A percentile compares a stretch with the other conserved stretches of the same genome.
phyloP scores from a whole-genome alignment of 106 monocot species.

The Phalaenopsis equestris region DNA sequence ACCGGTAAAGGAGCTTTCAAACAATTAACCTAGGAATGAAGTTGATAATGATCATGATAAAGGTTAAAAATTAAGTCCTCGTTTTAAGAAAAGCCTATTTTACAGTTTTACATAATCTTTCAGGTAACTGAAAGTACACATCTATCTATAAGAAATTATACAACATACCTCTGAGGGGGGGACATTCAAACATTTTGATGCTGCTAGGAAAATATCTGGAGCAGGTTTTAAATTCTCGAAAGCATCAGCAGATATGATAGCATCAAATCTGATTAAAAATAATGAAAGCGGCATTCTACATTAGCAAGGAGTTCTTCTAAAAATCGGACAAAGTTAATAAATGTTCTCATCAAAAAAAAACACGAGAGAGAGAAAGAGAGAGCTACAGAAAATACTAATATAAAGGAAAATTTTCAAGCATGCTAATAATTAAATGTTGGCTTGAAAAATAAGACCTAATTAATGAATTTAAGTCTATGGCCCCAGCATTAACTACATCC shows the following conservation, averaged over 20 bases:
- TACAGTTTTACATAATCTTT: background rate
- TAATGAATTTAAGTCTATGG: background rate
- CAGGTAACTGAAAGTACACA: background rate
- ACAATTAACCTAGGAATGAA: background rate
- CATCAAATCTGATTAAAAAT: constrained; percentile 63
- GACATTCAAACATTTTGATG: constrained; percentile 63
- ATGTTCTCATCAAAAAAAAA: background rate
- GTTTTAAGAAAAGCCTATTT: background rate
- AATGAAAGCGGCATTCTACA: background rate
- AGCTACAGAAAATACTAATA: background rate
- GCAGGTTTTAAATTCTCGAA: constrained; percentile 97
- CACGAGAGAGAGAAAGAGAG: background rate
- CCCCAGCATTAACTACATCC: background rate
- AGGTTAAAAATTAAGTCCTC: background rate
- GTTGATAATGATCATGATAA: background rate
- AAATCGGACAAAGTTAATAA: background rate
- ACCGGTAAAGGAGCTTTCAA: background rate
- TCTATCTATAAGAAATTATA: background rate
- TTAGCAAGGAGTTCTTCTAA: background rate
- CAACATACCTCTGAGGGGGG: constrained; percentile 58
- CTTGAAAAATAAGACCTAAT: background rate
- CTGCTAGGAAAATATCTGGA: constrained; percentile 95
- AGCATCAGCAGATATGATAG: constrained; percentile 89
- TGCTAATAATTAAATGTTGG: too few relatives aligned
- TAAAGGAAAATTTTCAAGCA: background rate